Conservation (phyloP, 2,329 filamentous ascomycete genomes). For the Paecilomyces fulvus region DNA sequence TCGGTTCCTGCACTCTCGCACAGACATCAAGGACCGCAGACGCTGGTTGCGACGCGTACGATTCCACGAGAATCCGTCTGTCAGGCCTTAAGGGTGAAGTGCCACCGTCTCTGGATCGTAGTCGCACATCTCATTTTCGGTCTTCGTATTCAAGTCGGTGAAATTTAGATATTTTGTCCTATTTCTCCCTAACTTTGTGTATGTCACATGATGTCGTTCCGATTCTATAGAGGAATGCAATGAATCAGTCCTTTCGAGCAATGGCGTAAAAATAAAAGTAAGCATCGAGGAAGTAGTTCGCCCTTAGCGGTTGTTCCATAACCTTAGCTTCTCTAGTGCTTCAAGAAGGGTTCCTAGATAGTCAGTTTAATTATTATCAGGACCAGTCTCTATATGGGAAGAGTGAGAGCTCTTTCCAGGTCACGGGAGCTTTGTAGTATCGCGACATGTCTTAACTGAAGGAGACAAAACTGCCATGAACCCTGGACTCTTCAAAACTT, state of each 20-base stretch:
- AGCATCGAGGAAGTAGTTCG: not conserved
- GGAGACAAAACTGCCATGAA: no score
- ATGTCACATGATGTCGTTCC: not conserved
- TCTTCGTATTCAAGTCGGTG: not conserved
- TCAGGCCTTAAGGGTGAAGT: not conserved
- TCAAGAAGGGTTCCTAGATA: no score
- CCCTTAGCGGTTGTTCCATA: no score
- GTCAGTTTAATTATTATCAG: no score
- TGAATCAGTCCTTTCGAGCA: not conserved
- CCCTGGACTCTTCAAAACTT: no score
- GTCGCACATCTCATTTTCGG: not conserved
- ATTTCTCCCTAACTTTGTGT: not conserved
- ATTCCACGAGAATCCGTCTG: slow-evolving; percentile 1
- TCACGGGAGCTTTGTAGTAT: no score
- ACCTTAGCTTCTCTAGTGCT: no score
- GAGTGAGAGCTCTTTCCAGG: no score
- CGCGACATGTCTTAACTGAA: no score
- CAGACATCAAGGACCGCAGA: slow-evolving; percentile 7
- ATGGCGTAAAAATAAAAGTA: not conserved
- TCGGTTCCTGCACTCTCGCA: slow-evolving; percentile 5
- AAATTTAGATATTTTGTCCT: not conserved
- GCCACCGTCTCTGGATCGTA: not conserved
- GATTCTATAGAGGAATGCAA: not conserved
- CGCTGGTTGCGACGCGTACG: slow-evolving; percentile 4
- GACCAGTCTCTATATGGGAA: no score